Evolutionary conservation across 768 basidiomycete genomes (phyloP), one percentile per base, ranked within the genome.

Genomic region (Cyclocybe aegerita): DNA sequence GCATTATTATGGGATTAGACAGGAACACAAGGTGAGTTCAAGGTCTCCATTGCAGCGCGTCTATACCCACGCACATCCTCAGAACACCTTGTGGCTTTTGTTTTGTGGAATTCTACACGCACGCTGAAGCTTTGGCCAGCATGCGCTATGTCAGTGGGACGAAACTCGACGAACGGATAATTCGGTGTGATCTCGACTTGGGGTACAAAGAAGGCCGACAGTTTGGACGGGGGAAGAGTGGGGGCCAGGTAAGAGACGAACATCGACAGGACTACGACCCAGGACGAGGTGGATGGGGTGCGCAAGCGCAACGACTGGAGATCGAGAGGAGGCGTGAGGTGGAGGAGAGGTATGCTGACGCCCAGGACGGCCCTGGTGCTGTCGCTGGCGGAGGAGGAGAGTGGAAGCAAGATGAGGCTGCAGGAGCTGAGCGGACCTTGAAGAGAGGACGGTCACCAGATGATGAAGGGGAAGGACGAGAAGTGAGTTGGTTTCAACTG

Each of bases 121-220:
- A 98, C 62, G 77, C 85, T 4, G 95, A 98, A 69, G 96, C 97
- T 12, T 76, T 97, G 36, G 90, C 93, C 37, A 86, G 88, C 54
- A 86, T 98, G 82, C 85, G 88, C 42, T 95, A 97, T 67, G 83
- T 98, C 60, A 93, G 90, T 44, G 97, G 96, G n/a, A 94, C 95
- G 33, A 98, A 98, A 73, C 84, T 99, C 15, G 97, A 99, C 69
- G 97, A 99, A 70, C 89, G 97, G 32, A 92, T 99, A 60, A 96
- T 99, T 55, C 89, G 97, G 41, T 98, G 95, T 63, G 97, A 99
- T 74, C 74, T 99, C 63, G 97, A 99, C 74, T 77, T 94, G 23
- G 97, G 97, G 5, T 99, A 98, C 71, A 85, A 85, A 63, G 97
- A 99, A 64, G 96, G 96, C 10, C 77, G 97, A 54, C 97, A 99